Evolutionary conservation across 2,329 filamentous ascomycete species (phyloP).

Genomic region (Lachnellula arida): DNA sequence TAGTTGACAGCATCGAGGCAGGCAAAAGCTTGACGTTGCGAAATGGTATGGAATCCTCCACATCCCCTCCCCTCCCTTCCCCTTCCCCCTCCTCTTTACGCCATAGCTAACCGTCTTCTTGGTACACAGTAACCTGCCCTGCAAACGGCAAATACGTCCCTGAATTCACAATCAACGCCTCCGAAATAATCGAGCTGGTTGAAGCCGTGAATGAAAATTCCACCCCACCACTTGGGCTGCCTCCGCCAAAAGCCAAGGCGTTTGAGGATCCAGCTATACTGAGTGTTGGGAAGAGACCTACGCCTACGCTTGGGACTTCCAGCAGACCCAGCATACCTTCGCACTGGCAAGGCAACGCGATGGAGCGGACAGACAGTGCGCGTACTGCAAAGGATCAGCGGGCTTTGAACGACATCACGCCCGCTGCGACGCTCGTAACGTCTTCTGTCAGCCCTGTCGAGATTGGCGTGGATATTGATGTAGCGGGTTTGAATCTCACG

Average conservation of each 20-base stretch:
- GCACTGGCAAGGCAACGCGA: conserved; percentile 32
- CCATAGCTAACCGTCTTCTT: not conserved
- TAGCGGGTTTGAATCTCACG: conserved; percentile 21
- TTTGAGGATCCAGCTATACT: conserved; percentile 34
- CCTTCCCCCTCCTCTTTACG: not conserved
- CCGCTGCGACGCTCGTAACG: conserved; percentile 39
- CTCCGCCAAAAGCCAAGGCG: conserved; percentile 9
- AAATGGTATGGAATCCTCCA: conserved; percentile 25
- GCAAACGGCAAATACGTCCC: conserved; percentile 29
- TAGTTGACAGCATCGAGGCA: conserved; percentile 31
- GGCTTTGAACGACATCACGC: conserved; percentile 23
- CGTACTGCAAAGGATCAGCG: conserved; percentile 21
- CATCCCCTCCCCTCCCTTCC: not conserved
- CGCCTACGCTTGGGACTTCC: conserved; percentile 8
- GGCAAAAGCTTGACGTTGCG: conserved; percentile 32
- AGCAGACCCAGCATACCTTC: conserved; percentile 12
- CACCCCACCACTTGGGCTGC: conserved; percentile 4
- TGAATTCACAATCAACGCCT: conserved; percentile 31
- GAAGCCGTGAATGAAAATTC: conserved; percentile 30
- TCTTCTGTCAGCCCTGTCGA: conserved; percentile 38
- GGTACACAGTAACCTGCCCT: conserved; percentile 26
- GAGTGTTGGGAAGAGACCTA: conserved; percentile 34
- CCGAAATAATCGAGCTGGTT: conserved; percentile 30
- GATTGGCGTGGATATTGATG: conserved; percentile 15
- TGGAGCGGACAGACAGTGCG: conserved; percentile 24